A percentile compares a stretch with the other conserved stretches of the same genome.
These are phyloP conservation scores for Annulohypoxylon stygium DNA, from an alignment of 495 filamentous ascomycete genomes.

Conservation along the genomic window DNA sequence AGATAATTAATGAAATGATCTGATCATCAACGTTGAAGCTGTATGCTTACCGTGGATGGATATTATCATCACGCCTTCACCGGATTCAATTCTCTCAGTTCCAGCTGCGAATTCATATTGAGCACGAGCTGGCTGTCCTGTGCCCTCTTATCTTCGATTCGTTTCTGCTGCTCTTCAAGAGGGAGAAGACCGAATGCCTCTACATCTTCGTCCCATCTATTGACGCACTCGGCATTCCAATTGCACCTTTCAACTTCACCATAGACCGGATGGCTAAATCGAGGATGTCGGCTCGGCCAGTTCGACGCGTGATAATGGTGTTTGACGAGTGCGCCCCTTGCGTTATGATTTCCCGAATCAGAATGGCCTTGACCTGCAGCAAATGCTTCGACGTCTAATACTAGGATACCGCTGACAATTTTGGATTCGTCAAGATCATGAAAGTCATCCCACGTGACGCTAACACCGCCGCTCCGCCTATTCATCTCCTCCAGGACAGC, in stretches of 20 bases:
- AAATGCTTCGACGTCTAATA: slow-evolving; percentile 73
- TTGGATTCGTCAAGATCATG: slow-evolving; percentile 70
- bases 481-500: slow-evolving; percentile 72
- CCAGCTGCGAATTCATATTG: neutral
- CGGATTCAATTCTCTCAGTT: slow-evolving; percentile 5
- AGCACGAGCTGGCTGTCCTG: slow-evolving; percentile 31
- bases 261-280: slow-evolving; percentile 71
- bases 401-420: slow-evolving; percentile 67
- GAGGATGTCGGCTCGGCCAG: slow-evolving; percentile 71
- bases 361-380: slow-evolving; percentile 75
- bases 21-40: neutral
- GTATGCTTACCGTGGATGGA: neutral
- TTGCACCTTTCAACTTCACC: slow-evolving; percentile 74
- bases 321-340: slow-evolving; percentile 68
- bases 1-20: too few species aligned
- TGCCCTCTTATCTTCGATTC: slow-evolving; percentile 58
- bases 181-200: slow-evolving; percentile 61
- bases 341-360: slow-evolving; percentile 71
- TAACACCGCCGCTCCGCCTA: slow-evolving; percentile 38
- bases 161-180: slow-evolving; percentile 62
- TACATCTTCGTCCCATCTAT: slow-evolving; percentile 68
- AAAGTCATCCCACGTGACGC: slow-evolving; percentile 67
- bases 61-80: neutral
- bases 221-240: slow-evolving; percentile 71
- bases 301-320: slow-evolving; percentile 75